Evolutionary conservation across 148 eudicot species (phyloP).

Genomic region (Camellia sinensis): DNA sequence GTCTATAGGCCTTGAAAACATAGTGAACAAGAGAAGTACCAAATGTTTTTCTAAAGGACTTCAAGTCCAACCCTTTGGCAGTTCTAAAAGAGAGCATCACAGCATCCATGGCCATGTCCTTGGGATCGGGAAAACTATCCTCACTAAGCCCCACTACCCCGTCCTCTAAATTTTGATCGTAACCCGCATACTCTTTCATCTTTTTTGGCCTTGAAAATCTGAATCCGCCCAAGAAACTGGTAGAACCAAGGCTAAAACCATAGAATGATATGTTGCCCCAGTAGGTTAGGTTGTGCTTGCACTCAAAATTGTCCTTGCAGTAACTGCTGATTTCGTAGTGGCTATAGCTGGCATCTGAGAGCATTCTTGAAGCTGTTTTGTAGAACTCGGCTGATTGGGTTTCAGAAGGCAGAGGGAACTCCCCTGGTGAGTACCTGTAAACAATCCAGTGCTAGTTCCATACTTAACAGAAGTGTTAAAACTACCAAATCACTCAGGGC

Average conservation of each 20-base stretch:
- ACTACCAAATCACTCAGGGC: not conserved
- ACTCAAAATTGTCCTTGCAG: constrained; percentile 67
- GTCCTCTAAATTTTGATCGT: constrained; percentile 61
- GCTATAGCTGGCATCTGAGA: constrained; percentile 58
- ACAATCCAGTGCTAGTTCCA: constrained; percentile 11
- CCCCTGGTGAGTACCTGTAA: constrained; percentile 89
- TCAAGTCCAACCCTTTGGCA: constrained; percentile 71
- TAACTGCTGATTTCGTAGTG: constrained; percentile 96
- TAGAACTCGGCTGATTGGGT: constrained; percentile 76
- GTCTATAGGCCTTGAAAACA: constrained; percentile 52
- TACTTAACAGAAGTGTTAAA: not conserved
- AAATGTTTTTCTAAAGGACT: constrained; percentile 48
- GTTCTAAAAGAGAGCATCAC: constrained; percentile 93
- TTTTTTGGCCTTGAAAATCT: constrained; percentile 87
- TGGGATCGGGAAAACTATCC: constrained; percentile 29
- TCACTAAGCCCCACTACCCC: constrained; percentile 25
- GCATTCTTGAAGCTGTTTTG: constrained; percentile 74
- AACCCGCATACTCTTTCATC: constrained; percentile 57
- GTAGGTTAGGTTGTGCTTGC: constrained; percentile 83
- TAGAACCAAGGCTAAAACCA: constrained; percentile 86
- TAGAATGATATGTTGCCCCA: constrained; percentile 73
- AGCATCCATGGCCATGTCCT: constrained; percentile 74
- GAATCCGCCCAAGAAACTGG: constrained; percentile 66
- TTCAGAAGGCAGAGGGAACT: constrained; percentile 86
- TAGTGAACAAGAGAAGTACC: constrained; percentile 52